Conservation (phyloP, 306 rosid genomes). For the Citrullus mucosospermus region DNA sequence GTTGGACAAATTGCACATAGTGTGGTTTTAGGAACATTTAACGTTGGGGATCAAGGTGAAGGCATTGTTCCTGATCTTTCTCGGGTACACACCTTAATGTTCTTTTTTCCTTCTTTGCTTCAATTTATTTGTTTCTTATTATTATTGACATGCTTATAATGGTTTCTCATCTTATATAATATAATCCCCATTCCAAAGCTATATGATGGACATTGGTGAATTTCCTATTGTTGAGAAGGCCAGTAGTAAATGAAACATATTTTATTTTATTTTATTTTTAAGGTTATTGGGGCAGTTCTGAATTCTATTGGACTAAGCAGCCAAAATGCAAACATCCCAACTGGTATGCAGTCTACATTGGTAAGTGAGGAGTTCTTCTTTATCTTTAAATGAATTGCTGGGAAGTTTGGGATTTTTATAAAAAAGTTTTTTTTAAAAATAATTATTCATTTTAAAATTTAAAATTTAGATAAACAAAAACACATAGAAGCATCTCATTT, state of each 20-base stretch:
- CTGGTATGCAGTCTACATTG: constrained; percentile 25
- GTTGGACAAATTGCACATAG: constrained; percentile 90
- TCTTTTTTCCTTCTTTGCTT: constrained; percentile 9
- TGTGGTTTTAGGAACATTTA: constrained; percentile 90
- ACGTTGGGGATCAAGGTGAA: constrained; percentile 91
- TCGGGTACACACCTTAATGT: constrained; percentile 33
- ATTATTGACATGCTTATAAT: not conserved
- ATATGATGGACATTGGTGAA: not conserved
- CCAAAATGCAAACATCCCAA: constrained; percentile 40
- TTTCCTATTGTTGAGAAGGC: not conserved
- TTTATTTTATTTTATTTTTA: constrained; percentile 13
- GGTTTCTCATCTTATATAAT: not conserved
- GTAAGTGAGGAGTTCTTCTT: constrained; percentile 34
- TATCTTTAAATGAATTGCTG: not conserved
- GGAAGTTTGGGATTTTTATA: not conserved
- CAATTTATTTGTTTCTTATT: not conserved
- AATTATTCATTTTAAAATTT: too few species aligned
- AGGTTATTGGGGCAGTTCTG: constrained; percentile 85
- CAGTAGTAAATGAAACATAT: not conserved
- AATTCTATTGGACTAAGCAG: constrained; percentile 74
- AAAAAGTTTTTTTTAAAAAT: too few species aligned
- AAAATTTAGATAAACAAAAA: too few species aligned
- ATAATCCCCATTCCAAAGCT: not conserved
- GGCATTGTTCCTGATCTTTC: constrained; percentile 63
- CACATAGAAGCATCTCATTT: too few species aligned